These are phyloP conservation scores for Peronospora destructor DNA, from an alignment of 352 stramenopile species.

Conservation along the genomic window DNA sequence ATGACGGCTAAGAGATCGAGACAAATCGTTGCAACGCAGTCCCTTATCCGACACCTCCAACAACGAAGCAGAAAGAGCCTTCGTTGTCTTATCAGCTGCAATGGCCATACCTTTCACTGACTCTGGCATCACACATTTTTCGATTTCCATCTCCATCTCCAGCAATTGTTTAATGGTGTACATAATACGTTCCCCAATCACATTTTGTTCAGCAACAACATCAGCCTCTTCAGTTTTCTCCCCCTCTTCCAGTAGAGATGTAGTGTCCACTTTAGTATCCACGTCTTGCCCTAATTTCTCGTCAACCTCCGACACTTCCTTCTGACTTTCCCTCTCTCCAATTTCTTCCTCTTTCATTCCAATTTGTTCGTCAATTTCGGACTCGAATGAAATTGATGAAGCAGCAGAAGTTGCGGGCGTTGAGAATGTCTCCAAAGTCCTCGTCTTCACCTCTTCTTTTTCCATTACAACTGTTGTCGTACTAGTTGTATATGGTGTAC, in stretches of 20 bases:
- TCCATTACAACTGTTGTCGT: background rate
- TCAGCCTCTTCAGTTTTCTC: constrained; percentile 19
- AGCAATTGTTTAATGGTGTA: constrained; percentile 76
- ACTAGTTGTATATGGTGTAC: constrained; percentile 3
- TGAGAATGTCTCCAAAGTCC: constrained; percentile 11
- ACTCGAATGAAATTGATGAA: constrained; percentile 30
- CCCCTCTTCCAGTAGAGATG: constrained; percentile 2
- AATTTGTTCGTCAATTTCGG: constrained; percentile 27
- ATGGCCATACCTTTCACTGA: constrained; percentile 46
- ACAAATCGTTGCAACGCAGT: constrained; percentile 39
- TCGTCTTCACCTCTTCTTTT: constrained; percentile 6
- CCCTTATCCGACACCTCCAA: constrained; percentile 22
- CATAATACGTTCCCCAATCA: constrained; percentile 52
- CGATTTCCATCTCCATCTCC: constrained; percentile 53
- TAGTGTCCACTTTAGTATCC: constrained; percentile 14
- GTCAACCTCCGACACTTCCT: constrained; percentile 9
- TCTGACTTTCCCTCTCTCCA: constrained; percentile 1
- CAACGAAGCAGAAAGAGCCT: constrained; percentile 28
- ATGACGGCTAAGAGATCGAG: constrained; percentile 36
- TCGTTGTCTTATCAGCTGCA: constrained; percentile 42
- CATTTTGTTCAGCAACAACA: constrained; percentile 33
- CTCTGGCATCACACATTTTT: constrained; percentile 42
- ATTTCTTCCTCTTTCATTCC: constrained; percentile 9
- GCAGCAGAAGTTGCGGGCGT: constrained; percentile 25
- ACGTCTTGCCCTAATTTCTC: constrained; percentile 26